phyloP scores from a whole-genome alignment of 345 rosid genomes.

The Eucalyptus marginata region DNA sequence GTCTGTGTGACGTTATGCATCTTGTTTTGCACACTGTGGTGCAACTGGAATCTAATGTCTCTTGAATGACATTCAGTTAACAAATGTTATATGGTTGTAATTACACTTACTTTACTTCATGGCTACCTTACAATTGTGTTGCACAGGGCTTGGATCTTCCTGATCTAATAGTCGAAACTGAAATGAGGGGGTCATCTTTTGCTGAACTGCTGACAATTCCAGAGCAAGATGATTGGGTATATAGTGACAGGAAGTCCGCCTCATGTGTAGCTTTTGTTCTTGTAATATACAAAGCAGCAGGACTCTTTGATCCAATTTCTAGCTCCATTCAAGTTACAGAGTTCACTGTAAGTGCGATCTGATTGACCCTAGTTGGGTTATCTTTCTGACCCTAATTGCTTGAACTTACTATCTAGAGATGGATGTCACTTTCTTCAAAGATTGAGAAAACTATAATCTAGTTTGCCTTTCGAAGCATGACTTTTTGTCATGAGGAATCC shows the following conservation, averaged over 20 bases:
- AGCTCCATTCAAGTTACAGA: constrained; percentile 77
- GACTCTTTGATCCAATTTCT: constrained; percentile 57
- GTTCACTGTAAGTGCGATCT: constrained; percentile 51
- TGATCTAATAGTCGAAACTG: constrained; percentile 63
- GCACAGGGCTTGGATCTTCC: constrained; percentile 75
- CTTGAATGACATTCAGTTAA: background rate
- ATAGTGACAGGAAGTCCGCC: constrained; percentile 82
- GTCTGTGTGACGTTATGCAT: background rate
- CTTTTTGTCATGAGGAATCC: too few species aligned
- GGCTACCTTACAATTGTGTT: background rate
- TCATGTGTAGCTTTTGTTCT: constrained; percentile 83
- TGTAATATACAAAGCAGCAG: constrained; percentile 88
- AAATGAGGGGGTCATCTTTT: constrained; percentile 4
- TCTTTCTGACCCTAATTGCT: too few species aligned
- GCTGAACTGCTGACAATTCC: constrained; percentile 73
- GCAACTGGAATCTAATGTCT: too few species aligned
- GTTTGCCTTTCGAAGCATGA: too few species aligned
- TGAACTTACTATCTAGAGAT: too few species aligned
- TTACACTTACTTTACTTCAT: background rate
- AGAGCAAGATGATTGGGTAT: constrained; percentile 83
- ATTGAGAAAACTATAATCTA: too few species aligned
- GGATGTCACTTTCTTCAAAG: too few species aligned
- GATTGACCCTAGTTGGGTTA: too few species aligned
- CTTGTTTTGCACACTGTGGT: background rate
- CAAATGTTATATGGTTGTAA: background rate